phyloP scores from a whole-genome alignment of 495 filamentous ascomycete genomes.

The Penicillium desertorum region DNA sequence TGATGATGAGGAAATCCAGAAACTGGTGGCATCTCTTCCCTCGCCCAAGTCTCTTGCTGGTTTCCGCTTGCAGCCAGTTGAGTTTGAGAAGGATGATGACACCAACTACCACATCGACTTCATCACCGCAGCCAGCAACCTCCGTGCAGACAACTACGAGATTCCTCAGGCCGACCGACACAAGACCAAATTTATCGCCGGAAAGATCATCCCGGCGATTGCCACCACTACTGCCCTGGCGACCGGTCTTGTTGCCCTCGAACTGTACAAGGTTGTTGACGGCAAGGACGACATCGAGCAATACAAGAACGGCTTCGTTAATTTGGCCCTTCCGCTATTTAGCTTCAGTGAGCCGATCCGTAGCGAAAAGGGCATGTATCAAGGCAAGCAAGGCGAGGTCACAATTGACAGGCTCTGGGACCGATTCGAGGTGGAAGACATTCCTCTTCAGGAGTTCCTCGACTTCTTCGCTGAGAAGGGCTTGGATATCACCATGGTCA shows the following conservation, averaged over 20 bases:
- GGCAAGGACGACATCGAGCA: constrained; percentile 93
- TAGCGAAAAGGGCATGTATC: constrained; percentile 88
- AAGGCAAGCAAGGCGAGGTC: constrained; percentile 69
- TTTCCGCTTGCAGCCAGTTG: constrained; percentile 85
- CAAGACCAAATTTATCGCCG: constrained; percentile 99
- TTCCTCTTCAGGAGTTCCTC: constrained; percentile 81
- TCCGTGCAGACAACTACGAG: constrained; percentile 96
- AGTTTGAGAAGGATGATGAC: constrained; percentile 99
- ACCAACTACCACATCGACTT: constrained; percentile 99
- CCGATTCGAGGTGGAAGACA: constrained; percentile 87
- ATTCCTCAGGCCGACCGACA: constrained; percentile 89
- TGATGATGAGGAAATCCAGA: constrained; percentile 70
- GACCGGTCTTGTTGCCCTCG: constrained; percentile 87
- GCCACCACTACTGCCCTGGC: constrained; percentile 96
- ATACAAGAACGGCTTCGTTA: constrained; percentile 99
- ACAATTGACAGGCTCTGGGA: constrained; percentile 96
- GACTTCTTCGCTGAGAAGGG: constrained; percentile 77
- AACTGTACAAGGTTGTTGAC: constrained; percentile 96
- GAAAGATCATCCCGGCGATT: constrained; percentile 99
- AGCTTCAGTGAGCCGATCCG: constrained; percentile 96
- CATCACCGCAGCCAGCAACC: constrained; percentile 94
- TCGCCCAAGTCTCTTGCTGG: constrained; percentile 75
- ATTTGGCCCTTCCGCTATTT: constrained; percentile 94
- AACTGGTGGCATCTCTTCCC: constrained; percentile 66
- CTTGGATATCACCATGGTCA: constrained; percentile 85